Conservation (phyloP, 495 filamentous ascomycete genomes). For the Pyrenopolyporus hunteri region DNA sequence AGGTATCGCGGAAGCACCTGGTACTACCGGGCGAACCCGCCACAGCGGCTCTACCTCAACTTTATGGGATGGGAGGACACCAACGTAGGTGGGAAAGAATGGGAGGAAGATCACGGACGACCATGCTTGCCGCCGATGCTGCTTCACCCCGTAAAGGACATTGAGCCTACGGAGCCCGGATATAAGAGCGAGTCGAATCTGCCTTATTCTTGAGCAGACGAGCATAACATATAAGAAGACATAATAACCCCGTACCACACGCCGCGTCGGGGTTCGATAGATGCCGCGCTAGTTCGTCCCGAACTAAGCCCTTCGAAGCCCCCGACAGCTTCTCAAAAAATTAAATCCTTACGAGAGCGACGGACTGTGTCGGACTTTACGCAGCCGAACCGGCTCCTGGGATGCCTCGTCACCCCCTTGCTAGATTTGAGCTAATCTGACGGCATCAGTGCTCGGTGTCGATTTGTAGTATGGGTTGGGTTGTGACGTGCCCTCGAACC, state of each 20-base stretch:
- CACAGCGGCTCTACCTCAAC: constrained; percentile 64
- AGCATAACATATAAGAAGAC: neutral
- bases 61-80: constrained; percentile 66
- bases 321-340: too few species aligned
- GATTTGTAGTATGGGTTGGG: neutral
- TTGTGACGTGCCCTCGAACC: too few species aligned
- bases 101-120: constrained; percentile 58
- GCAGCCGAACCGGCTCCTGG: neutral
- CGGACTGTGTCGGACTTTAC: too few species aligned
- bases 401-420: neutral
- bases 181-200: constrained; percentile 45
- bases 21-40: constrained; percentile 61
- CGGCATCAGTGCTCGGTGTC: neutral
- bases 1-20: constrained; percentile 64
- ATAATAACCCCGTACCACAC: neutral
- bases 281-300: neutral
- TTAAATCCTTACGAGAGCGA: too few species aligned
- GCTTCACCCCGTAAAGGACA: constrained; percentile 61
- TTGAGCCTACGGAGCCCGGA: constrained; percentile 50
- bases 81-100: constrained; percentile 56
- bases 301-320: too few species aligned
- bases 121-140: constrained; percentile 63
- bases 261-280: neutral
- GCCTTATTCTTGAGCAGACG: constrained; percentile 31
- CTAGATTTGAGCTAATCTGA: neutral